A percentile compares a stretch with the other conserved stretches of the same genome.
Conservation (phyloP, 495 filamentous ascomycete genomes). For the Xylaria flabelliformis region DNA sequence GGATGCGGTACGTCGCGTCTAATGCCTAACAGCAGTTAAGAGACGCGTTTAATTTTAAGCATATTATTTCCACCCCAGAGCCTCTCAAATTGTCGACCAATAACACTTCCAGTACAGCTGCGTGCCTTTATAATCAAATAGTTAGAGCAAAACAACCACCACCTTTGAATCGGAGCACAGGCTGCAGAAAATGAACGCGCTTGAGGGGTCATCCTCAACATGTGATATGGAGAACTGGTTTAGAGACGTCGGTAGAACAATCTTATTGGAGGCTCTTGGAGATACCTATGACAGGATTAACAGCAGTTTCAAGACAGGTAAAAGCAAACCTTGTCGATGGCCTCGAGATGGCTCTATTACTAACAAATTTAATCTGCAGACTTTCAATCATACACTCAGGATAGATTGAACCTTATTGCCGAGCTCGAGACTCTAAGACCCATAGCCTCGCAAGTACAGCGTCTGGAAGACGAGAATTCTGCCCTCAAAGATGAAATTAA, state of each 20-base stretch:
- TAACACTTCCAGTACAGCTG: background rate
- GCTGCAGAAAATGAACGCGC: background rate
- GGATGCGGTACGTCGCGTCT: background rate
- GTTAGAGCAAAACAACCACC: background rate
- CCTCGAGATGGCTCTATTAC: background rate
- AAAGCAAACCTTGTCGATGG: slow-evolving; percentile 23
- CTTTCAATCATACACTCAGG: slow-evolving; percentile 26
- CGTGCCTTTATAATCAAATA: background rate
- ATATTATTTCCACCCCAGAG: background rate
- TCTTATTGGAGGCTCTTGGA: slow-evolving; percentile 49
- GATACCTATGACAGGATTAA: slow-evolving; percentile 48
- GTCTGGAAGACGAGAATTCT: slow-evolving; percentile 45
- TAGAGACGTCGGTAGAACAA: slow-evolving; percentile 42
- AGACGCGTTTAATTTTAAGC: slow-evolving; percentile 2
- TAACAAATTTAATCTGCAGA: slow-evolving; percentile 10
- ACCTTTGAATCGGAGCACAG: background rate
- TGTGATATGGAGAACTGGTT: slow-evolving; percentile 49
- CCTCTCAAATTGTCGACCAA: background rate
- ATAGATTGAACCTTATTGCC: slow-evolving; percentile 30
- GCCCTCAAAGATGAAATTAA: slow-evolving; percentile 43
- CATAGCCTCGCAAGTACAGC: slow-evolving; percentile 34
- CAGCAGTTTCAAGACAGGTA: slow-evolving; percentile 45
- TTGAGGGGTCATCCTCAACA: background rate
- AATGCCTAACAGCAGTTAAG: background rate
- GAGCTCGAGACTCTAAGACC: slow-evolving; percentile 43